These are phyloP conservation scores for Penicillium longicatenatum DNA, from an alignment of 495 filamentous ascomycete genomes.

Conservation along the genomic window DNA sequence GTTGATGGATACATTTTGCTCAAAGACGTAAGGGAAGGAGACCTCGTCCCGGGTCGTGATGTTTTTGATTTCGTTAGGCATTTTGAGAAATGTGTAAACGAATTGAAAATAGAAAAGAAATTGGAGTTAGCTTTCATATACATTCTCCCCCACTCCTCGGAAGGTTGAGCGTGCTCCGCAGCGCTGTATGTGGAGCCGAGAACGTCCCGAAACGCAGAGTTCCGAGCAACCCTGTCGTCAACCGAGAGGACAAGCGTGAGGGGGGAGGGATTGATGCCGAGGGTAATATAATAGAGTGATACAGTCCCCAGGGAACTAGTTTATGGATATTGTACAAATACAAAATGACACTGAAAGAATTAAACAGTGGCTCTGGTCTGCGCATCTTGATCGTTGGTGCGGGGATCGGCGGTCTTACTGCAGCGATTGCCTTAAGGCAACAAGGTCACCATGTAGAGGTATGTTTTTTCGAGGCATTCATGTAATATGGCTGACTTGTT, in stretches of 20 bases:
- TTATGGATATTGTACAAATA: not conserved
- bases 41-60: constrained; percentile 36
- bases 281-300: not conserved
- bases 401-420: constrained; percentile 56
- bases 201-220: constrained; percentile 14
- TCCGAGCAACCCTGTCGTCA: constrained; percentile 8
- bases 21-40: constrained; percentile 40
- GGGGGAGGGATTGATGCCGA: not conserved
- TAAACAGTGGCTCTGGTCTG: constrained; percentile 21
- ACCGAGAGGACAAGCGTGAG: not conserved
- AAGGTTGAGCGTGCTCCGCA: not conserved
- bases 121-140: constrained; percentile 9
- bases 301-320: not conserved
- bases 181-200: constrained; percentile 37
- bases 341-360: constrained; percentile 20
- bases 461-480: not conserved
- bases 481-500: not conserved
- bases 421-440: constrained; percentile 55
- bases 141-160: constrained; percentile 11
- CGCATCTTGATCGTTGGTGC: constrained; percentile 56
- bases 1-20: constrained; percentile 39
- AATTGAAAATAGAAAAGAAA: not conserved
- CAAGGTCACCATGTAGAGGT: constrained; percentile 57
- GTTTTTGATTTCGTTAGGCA: constrained; percentile 45
- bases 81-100: constrained; percentile 15